Conservation (phyloP, 2,329 filamentous ascomycete genomes). For the Metarhizium humberi region DNA sequence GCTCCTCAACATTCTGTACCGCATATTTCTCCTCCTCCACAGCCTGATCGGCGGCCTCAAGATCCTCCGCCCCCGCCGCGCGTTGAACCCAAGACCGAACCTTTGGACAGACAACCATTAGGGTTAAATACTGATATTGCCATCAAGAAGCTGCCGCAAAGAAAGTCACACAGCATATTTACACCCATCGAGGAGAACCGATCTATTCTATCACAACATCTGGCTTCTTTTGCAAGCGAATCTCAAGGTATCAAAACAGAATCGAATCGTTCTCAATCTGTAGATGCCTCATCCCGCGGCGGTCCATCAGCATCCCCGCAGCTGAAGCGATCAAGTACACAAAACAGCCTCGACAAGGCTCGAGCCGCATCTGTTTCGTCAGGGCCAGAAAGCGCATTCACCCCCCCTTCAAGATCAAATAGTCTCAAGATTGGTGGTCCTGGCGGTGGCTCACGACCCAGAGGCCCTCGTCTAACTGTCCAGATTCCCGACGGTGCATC, state of each 20-base stretch:
- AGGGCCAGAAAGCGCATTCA: slow-evolving; percentile 54
- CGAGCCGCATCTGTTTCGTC: slow-evolving; percentile 48
- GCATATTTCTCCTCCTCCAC: slow-evolving; percentile 42
- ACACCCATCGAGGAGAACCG: slow-evolving; percentile 92
- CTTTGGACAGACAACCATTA: slow-evolving; percentile 35
- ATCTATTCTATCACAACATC: slow-evolving; percentile 79
- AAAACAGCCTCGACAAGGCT: slow-evolving; percentile 33
- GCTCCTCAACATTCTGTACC: slow-evolving; percentile 29
- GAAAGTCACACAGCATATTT: slow-evolving; percentile 87
- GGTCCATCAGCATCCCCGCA: slow-evolving; percentile 47
- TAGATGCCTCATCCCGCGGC: slow-evolving; percentile 49
- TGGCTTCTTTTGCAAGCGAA: slow-evolving; percentile 56
- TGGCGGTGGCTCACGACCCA: slow-evolving; percentile 61
- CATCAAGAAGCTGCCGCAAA: slow-evolving; percentile 58
- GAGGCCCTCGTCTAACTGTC: slow-evolving; percentile 73
- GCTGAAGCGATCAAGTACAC: slow-evolving; percentile 39
- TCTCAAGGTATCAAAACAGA: slow-evolving; percentile 31
- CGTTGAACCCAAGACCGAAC: slow-evolving; percentile 39
- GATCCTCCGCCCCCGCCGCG: slow-evolving; percentile 42
- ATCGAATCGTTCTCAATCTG: slow-evolving; percentile 49
- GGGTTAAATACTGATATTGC: slow-evolving; percentile 40
- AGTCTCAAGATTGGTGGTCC: slow-evolving; percentile 50
- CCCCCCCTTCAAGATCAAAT: slow-evolving; percentile 69
- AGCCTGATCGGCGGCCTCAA: slow-evolving; percentile 32
- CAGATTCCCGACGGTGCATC: slow-evolving; percentile 91